phyloP scores from a whole-genome alignment of 2,329 filamentous ascomycete genomes.

The Claviceps fusiformis region DNA sequence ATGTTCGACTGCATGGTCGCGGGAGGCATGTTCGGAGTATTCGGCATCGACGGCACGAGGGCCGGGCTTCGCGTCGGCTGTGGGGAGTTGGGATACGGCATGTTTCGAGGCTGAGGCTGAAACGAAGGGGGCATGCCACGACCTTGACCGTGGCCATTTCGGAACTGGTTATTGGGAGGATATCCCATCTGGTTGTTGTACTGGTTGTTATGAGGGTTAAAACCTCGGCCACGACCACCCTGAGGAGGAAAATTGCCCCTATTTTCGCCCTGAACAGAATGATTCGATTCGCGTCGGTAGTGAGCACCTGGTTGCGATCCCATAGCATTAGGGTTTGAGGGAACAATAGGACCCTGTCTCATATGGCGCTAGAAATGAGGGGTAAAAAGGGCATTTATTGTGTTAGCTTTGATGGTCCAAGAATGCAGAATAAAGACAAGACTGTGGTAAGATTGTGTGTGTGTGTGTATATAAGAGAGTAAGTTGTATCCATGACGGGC shows the following conservation, averaged over 20 bases:
- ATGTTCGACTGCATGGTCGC: slow-evolving; percentile 42
- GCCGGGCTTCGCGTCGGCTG: slow-evolving; percentile 54
- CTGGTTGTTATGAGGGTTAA: slow-evolving; percentile 28
- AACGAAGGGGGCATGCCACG: slow-evolving; percentile 38
- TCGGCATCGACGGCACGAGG: slow-evolving; percentile 50
- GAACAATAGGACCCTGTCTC: slow-evolving; percentile 49
- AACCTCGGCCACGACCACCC: slow-evolving; percentile 36
- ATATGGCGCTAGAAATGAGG: slow-evolving; percentile 43
- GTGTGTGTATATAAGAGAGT: background rate
- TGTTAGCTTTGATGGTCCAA: slow-evolving; percentile 5
- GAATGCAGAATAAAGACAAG: background rate
- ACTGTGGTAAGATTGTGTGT: background rate
- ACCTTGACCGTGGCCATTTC: slow-evolving; percentile 31
- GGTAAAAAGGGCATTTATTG: background rate
- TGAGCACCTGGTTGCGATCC: slow-evolving; percentile 55
- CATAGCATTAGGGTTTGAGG: slow-evolving; percentile 46
- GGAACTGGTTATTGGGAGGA: slow-evolving; percentile 29
- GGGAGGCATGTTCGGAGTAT: slow-evolving; percentile 54
- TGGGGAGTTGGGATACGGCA: slow-evolving; percentile 46
- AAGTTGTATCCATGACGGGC: background rate
- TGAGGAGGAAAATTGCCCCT: slow-evolving; percentile 40
- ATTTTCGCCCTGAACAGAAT: slow-evolving; percentile 51
- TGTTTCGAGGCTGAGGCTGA: slow-evolving; percentile 30
- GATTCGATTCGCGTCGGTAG: slow-evolving; percentile 73
- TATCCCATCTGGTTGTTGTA: slow-evolving; percentile 34